Percentiles rank a stretch among this genome's conserved stretches.
phyloP scores from a whole-genome alignment of 169 alveolate genomes.

The Cryptosporidium ubiquitum region DNA sequence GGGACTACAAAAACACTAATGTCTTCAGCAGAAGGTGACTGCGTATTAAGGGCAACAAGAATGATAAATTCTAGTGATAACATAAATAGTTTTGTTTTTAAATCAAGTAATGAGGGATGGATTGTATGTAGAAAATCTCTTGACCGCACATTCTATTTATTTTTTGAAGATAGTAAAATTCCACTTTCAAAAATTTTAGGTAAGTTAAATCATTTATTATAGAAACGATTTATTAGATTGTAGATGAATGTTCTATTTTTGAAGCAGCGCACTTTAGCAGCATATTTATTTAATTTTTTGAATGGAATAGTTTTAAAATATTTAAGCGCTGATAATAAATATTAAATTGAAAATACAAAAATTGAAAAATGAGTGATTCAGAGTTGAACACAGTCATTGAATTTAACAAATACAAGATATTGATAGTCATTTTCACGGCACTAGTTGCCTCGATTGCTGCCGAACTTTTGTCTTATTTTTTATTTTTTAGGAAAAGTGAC shows the following conservation, averaged over 20 bases:
- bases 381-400: neutral
- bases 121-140: slow-evolving; percentile 56
- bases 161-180: slow-evolving; percentile 36
- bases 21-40: slow-evolving; percentile 68
- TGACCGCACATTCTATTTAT: slow-evolving; percentile 41
- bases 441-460: slow-evolving; percentile 22
- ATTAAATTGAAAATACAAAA: neutral
- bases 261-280: slow-evolving; percentile 43
- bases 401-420: slow-evolving; percentile 45
- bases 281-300: slow-evolving; percentile 17
- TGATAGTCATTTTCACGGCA: slow-evolving; percentile 24
- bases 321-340: neutral
- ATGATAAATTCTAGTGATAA: neutral
- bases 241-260: slow-evolving; percentile 48
- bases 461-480: slow-evolving; percentile 41
- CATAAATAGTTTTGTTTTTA: neutral
- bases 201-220: slow-evolving; percentile 4
- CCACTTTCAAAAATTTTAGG: slow-evolving; percentile 35
- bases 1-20: slow-evolving; percentile 53
- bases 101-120: slow-evolving; percentile 67
- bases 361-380: slow-evolving; percentile 3
- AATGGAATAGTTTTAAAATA: neutral
- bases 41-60: slow-evolving; percentile 18
- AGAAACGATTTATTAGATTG: neutral
- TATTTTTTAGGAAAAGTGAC: slow-evolving; percentile 37